Percentiles rank a stretch among this genome's conserved stretches.
These are phyloP conservation scores for Cyclocybe cylindracea DNA, from an alignment of 768 basidiomycete genomes.

Conservation along the genomic window DNA sequence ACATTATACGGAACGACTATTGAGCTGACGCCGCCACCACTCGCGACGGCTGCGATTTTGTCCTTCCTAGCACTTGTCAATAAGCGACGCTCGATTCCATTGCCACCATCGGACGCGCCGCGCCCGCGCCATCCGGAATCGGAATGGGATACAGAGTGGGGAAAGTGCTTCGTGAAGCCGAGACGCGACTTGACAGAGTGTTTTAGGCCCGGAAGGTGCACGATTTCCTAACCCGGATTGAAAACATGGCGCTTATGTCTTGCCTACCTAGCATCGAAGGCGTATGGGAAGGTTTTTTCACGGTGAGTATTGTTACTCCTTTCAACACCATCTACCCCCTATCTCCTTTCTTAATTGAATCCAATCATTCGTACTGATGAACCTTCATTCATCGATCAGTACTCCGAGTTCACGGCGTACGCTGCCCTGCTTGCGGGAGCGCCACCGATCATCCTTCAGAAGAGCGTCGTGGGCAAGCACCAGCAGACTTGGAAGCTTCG, in stretches of 20 bases:
- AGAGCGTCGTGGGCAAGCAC: conserved; percentile 78
- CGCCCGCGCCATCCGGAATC: conserved; percentile 32
- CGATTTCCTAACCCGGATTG: not conserved
- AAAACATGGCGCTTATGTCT: not conserved
- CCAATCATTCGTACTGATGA: not conserved
- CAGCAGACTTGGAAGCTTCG: conserved; percentile 88
- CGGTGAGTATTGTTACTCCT: conserved; percentile 41
- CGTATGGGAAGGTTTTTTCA: conserved; percentile 80
- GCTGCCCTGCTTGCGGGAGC: conserved; percentile 73
- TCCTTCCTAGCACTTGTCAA: conserved; percentile 61
- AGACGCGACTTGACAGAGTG: conserved; percentile 39
- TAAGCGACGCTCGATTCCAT: conserved; percentile 33
- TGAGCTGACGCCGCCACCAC: conserved; percentile 55
- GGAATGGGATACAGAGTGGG: conserved; percentile 77
- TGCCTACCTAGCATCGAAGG: conserved; percentile 57
- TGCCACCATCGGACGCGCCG: conserved; percentile 31
- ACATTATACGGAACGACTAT: conserved; percentile 48
- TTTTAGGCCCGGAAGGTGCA: conserved; percentile 61
- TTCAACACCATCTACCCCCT: not conserved
- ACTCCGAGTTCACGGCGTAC: conserved; percentile 85
- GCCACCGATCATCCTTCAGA: conserved; percentile 64
- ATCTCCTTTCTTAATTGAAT: not conserved
- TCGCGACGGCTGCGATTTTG: conserved; percentile 73
- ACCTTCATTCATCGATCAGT: conserved; percentile 39
- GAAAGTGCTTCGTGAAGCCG: conserved; percentile 44